Evolutionary conservation across 768 basidiomycete species (phyloP).

Genomic region (Amanita phalloides): DNA sequence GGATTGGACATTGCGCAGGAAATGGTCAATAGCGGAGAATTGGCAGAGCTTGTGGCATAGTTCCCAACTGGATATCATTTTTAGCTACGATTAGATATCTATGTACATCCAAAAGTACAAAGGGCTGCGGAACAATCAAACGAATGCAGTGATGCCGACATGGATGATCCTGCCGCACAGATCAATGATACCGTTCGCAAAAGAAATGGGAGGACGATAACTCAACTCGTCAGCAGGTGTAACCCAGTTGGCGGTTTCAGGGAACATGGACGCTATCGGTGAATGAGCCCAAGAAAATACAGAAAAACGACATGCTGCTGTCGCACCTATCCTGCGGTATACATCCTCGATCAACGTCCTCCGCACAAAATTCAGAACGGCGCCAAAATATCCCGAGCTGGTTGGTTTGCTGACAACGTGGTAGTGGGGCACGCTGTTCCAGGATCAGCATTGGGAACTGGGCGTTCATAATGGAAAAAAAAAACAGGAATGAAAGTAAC

Average conservation of each 20-base stretch:
- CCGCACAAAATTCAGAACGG: slow-evolving; percentile 30
- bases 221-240: slow-evolving; percentile 43
- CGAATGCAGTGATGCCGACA: slow-evolving; percentile 41
- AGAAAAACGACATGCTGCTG: background rate
- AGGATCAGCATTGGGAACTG: background rate
- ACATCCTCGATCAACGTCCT: slow-evolving; percentile 45
- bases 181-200: background rate
- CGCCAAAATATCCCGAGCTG: slow-evolving; percentile 19
- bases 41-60: slow-evolving; percentile 31
- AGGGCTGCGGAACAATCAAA: background rate
- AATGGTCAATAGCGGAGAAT: slow-evolving; percentile 75
- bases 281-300: background rate
- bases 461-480: background rate
- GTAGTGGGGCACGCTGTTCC: slow-evolving; percentile 44
- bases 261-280: slow-evolving; percentile 43
- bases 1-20: slow-evolving; percentile 90
- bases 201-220: slow-evolving; percentile 9
- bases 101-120: background rate
- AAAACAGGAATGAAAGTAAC: slow-evolving; percentile 13
- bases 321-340: slow-evolving; percentile 35
- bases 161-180: slow-evolving; percentile 33
- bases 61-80: background rate
- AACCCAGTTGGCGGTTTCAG: slow-evolving; percentile 48
- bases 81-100: background rate
- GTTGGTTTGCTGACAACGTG: slow-evolving; percentile 34